A percentile compares a stretch with the other conserved stretches of the same genome.
Conservation (phyloP, 257 asterid genomes). For the Solanum sparsipilum region DNA sequence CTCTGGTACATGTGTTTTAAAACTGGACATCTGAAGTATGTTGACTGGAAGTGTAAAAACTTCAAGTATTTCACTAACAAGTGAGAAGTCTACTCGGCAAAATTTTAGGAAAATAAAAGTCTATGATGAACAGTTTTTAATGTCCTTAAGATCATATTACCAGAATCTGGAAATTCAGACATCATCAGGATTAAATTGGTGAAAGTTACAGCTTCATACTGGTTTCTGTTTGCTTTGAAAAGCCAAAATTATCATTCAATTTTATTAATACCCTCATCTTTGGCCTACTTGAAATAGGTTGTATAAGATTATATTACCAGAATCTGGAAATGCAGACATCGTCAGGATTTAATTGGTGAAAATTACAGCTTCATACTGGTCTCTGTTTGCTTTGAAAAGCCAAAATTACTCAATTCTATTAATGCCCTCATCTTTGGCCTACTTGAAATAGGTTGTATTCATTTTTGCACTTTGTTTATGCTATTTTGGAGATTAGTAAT, state of each 20-base stretch:
- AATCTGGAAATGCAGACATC: not conserved
- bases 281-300: not conserved
- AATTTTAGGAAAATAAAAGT: not conserved
- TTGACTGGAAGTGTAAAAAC: not conserved
- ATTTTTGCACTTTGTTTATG: not conserved
- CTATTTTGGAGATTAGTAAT: not conserved
- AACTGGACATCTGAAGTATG: not conserved
- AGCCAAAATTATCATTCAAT: not conserved
- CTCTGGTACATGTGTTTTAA: not conserved
- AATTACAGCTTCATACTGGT: not conserved
- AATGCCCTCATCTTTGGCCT: not conserved
- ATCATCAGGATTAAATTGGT: not conserved
- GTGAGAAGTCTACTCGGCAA: not conserved
- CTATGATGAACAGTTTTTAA: not conserved
- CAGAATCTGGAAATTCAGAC: not conserved
- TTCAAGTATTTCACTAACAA: not conserved
- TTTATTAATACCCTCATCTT: not conserved
- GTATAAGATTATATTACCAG: not conserved
- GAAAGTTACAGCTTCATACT: not conserved
- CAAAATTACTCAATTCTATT: not conserved
- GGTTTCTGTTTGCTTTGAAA: not conserved
- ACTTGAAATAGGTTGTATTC: not conserved
- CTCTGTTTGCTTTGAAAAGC: not conserved
- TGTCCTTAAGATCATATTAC: not conserved
- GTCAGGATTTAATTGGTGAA: not conserved